Evolutionary conservation across 345 rosid genomes (phyloP).

Genomic region (Kandelia obovata): DNA sequence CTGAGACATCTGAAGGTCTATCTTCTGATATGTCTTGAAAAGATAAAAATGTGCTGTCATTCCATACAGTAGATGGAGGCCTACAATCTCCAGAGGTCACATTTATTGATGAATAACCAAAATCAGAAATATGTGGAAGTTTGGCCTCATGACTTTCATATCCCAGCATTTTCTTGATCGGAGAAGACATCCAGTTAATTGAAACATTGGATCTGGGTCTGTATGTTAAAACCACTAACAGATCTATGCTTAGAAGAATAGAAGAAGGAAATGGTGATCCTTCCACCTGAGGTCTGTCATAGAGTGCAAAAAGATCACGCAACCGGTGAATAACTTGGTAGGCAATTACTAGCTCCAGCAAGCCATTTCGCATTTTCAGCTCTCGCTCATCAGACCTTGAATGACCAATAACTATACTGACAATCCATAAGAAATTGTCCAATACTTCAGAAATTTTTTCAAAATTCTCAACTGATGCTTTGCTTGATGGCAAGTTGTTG

Average conservation of each 20-base stretch:
- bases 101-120: conserved; percentile 24
- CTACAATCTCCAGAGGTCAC: conserved; percentile 31
- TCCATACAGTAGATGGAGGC: conserved; percentile 23
- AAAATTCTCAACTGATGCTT: conserved; percentile 55
- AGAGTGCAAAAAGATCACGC: conserved; percentile 70
- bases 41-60: conserved; percentile 22
- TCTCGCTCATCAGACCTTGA: conserved; percentile 53
- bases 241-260: conserved; percentile 56
- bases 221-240: conserved; percentile 61
- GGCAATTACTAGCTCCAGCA: conserved; percentile 62
- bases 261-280: conserved; percentile 76
- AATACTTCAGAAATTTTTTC: conserved; percentile 61
- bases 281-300: conserved; percentile 82
- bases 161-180: conserved; percentile 22
- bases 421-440: conserved; percentile 61
- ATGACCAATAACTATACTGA: conserved; percentile 51
- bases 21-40: conserved; percentile 34
- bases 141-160: conserved; percentile 32
- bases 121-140: conserved; percentile 24
- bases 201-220: conserved; percentile 33
- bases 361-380: conserved; percentile 64
- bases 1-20: conserved; percentile 29
- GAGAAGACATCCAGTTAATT: conserved; percentile 48
- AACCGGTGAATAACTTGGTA: conserved; percentile 68
- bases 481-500: conserved; percentile 35